Percentiles rank a stretch among this genome's conserved stretches.
Evolutionary conservation across 2,329 filamentous ascomycete species (phyloP).

Genomic region (Cladosporium cucumerinum): DNA sequence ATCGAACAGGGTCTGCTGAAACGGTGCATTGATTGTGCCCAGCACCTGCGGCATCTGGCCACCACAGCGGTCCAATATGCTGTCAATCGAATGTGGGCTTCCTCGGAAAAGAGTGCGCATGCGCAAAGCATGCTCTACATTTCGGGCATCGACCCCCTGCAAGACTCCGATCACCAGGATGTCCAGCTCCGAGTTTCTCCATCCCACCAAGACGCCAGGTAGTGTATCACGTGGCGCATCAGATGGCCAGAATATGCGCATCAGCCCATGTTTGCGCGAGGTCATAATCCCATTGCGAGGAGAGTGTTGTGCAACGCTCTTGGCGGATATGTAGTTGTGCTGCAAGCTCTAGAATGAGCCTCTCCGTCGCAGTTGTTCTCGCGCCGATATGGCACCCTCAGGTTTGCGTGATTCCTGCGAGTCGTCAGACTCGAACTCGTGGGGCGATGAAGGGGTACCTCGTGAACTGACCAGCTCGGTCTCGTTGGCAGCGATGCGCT

Average conservation of each 20-base stretch:
- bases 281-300: conserved; percentile 59
- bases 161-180: conserved; percentile 86
- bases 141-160: conserved; percentile 82
- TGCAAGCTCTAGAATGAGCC: conserved; percentile 73
- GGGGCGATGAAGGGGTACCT: conserved; percentile 1
- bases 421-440: conserved; percentile 24
- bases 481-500: conserved; percentile 77
- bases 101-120: conserved; percentile 79
- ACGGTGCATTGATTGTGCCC: conserved; percentile 69
- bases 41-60: conserved; percentile 80
- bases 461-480: conserved; percentile 65
- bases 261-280: conserved; percentile 70
- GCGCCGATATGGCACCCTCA: conserved; percentile 80
- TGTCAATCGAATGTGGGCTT: conserved; percentile 72
- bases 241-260: conserved; percentile 98
- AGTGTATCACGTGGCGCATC: conserved; percentile 67
- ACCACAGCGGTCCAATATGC: conserved; percentile 82
- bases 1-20: conserved; percentile 53
- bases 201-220: conserved; percentile 87
- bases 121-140: conserved; percentile 83
- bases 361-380: conserved; percentile 89
- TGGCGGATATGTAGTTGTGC: not conserved
- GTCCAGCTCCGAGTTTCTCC: conserved; percentile 88
- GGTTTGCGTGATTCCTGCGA: conserved; percentile 75
- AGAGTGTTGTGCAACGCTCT: not conserved